These are phyloP conservation scores for Purpureocillium lavendulum DNA, from an alignment of 2,329 filamentous ascomycete species.

Conservation along the genomic window DNA sequence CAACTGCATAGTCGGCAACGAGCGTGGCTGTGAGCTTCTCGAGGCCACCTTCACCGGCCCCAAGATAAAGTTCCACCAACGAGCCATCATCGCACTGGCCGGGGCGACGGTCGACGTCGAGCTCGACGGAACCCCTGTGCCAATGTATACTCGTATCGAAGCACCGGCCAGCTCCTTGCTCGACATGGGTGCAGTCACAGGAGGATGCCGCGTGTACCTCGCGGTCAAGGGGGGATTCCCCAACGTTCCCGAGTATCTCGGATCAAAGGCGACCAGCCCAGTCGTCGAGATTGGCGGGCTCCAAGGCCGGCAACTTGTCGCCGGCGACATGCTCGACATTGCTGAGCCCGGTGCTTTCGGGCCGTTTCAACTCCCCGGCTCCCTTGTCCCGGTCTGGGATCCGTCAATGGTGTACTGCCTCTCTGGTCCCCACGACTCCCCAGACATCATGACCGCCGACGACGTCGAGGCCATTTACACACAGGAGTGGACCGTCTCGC, in stretches of 20 bases:
- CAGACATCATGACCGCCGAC: conserved; percentile 26
- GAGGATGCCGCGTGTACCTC: conserved; percentile 49
- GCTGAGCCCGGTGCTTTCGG: background rate
- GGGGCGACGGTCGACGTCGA: conserved; percentile 44
- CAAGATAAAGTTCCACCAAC: conserved; percentile 44
- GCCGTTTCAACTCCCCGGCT: conserved; percentile 3
- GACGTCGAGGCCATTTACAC: conserved; percentile 49
- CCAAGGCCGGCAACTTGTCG: conserved; percentile 46
- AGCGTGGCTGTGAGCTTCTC: conserved; percentile 39
- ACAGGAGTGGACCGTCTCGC: conserved; percentile 50
- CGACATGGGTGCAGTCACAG: conserved; percentile 43
- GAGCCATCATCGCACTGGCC: conserved; percentile 47
- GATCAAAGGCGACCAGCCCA: conserved; percentile 50
- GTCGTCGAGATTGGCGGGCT: conserved; percentile 50
- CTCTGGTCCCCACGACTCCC: conserved; percentile 21
- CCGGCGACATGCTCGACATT: conserved; percentile 15
- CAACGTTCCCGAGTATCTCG: conserved; percentile 46
- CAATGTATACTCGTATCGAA: conserved; percentile 47
- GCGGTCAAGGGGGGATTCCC: conserved; percentile 35
- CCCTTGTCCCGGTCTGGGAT: conserved; percentile 5
- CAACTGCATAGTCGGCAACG: conserved; percentile 52
- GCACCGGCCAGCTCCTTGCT: conserved; percentile 37
- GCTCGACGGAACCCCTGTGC: conserved; percentile 37
- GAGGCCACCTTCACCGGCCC: conserved; percentile 55
- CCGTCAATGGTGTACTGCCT: conserved; percentile 16